These are phyloP conservation scores for Verruconis gallopava DNA, from an alignment of 2,329 filamentous ascomycete species.

Conservation along the genomic window DNA sequence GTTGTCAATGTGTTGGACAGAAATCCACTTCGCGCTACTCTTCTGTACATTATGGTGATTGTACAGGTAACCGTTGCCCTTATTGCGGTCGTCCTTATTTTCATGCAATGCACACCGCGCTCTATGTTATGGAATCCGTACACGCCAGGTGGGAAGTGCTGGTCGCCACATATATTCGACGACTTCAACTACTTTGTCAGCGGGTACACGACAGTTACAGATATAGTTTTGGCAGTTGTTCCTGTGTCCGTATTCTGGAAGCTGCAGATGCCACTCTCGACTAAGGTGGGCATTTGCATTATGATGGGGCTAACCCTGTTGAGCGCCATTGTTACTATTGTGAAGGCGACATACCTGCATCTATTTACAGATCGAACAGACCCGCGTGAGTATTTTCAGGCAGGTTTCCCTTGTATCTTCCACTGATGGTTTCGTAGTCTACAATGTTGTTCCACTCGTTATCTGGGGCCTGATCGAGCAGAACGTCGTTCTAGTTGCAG, in stretches of 20 bases:
- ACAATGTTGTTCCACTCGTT: constrained; percentile 20
- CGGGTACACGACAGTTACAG: constrained; percentile 18
- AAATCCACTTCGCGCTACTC: constrained; percentile 13
- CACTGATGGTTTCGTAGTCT: constrained; percentile 10
- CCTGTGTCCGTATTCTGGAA: constrained; percentile 18
- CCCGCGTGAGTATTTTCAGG: constrained; percentile 14
- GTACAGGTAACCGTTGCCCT: constrained; percentile 17
- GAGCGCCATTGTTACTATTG: constrained; percentile 18
- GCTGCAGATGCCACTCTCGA: constrained; percentile 17
- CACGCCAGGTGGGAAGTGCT: constrained; percentile 14
- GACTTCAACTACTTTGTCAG: constrained; percentile 18
- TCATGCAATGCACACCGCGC: constrained; percentile 17
- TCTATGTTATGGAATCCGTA: constrained; percentile 15
- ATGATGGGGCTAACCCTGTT: constrained; percentile 20
- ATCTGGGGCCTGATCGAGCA: constrained; percentile 32
- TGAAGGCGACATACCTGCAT: constrained; percentile 18
- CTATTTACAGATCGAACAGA: constrained; percentile 16
- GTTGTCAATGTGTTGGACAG: constrained; percentile 17
- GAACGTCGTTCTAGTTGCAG: constrained; percentile 23
- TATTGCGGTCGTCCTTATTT: constrained; percentile 16
- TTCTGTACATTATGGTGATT: constrained; percentile 15
- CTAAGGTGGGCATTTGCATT: constrained; percentile 16
- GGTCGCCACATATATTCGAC: constrained; percentile 16
- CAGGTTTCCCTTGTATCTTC: not conserved
- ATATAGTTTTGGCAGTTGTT: constrained; percentile 17